phyloP scores from a whole-genome alignment of 2,329 filamentous ascomycete species.

The Xylaria digitata region DNA sequence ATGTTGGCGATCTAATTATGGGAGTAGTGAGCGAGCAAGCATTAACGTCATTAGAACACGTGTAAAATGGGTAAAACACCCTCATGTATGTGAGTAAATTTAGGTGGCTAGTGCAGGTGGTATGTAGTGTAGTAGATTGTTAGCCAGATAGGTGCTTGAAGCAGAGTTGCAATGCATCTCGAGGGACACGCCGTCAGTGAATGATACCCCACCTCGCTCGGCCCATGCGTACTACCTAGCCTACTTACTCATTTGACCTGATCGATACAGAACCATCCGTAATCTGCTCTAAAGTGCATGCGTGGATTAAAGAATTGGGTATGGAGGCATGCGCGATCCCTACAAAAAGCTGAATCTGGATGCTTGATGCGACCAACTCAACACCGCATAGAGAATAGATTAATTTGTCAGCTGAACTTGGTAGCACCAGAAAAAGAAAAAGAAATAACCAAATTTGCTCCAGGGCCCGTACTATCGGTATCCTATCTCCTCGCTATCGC shows the following conservation, averaged over 20 bases:
- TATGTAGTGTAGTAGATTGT: too few relatives aligned
- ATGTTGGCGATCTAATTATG: conserved; percentile 29
- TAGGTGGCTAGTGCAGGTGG: not conserved
- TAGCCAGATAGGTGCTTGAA: not conserved
- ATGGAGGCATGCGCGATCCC: conserved; percentile 12
- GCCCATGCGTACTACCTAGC: not conserved
- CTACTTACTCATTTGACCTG: not conserved
- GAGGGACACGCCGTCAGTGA: conserved; percentile 9
- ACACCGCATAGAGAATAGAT: not conserved
- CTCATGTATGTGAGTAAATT: conserved; percentile 13
- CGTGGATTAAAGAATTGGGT: not conserved
- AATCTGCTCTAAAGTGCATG: not conserved
- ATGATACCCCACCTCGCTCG: conserved; percentile 29
- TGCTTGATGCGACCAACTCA: not conserved
- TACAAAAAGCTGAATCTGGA: conserved; percentile 23
- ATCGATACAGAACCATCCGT: not conserved
- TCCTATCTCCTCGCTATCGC: not conserved
- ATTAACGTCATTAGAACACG: conserved; percentile 1
- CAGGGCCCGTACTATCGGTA: conserved; percentile 14
- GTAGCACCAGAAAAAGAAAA: conserved; percentile 10
- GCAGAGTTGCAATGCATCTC: conserved; percentile 21
- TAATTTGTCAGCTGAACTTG: conserved; percentile 16
- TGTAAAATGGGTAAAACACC: conserved; percentile 4
- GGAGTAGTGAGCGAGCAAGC: conserved; percentile 1
- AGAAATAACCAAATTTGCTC: not conserved